These are phyloP conservation scores for Neoboletus magnificus DNA, from an alignment of 768 basidiomycete genomes.

Conservation along the genomic window DNA sequence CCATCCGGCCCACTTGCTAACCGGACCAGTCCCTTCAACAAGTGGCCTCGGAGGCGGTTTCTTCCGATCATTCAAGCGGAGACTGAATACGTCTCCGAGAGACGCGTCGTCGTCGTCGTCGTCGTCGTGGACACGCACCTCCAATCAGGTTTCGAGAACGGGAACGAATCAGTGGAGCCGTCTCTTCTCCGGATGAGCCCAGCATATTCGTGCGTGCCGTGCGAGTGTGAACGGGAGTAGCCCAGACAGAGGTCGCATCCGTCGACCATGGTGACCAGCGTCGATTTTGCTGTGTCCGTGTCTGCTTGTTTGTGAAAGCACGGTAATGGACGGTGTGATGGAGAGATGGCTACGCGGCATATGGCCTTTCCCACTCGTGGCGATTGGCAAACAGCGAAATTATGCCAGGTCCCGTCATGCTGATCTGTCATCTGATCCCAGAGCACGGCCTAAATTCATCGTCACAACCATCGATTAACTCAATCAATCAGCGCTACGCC, in stretches of 20 bases:
- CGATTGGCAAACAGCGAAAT: slow-evolving; percentile 14
- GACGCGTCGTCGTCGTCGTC: background rate
- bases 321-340: slow-evolving; percentile 14
- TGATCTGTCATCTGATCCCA: slow-evolving; percentile 14
- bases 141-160: background rate
- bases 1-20: slow-evolving; percentile 12
- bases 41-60: background rate
- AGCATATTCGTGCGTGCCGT: background rate
- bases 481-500: background rate
- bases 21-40: slow-evolving; percentile 5
- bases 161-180: background rate
- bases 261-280: background rate
- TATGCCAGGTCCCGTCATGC: background rate
- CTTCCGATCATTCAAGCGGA: slow-evolving; percentile 14
- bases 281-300: background rate
- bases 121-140: slow-evolving; percentile 10
- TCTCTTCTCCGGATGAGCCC: background rate
- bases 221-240: background rate
- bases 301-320: background rate
- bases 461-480: slow-evolving; percentile 23
- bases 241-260: background rate
- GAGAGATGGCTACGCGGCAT: slow-evolving; percentile 11
- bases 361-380: slow-evolving; percentile 22
- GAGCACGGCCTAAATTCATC: background rate
- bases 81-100: slow-evolving; percentile 6